Conservation (phyloP, 352 stramenopile species). For the Globisporangium echinulatum region DNA sequence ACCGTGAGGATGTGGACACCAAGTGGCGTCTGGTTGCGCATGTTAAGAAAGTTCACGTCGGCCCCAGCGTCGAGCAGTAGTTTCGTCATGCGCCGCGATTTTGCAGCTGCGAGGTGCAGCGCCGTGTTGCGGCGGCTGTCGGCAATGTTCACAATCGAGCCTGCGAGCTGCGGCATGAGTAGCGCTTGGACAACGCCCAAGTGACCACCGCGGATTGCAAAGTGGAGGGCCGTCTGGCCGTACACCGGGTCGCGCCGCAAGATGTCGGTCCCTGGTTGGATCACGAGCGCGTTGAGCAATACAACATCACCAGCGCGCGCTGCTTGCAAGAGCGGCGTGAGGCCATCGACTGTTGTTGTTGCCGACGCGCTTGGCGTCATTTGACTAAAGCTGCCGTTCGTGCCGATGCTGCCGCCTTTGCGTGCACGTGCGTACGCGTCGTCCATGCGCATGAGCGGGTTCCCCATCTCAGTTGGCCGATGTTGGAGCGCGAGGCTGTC, state of each 20-base stretch:
- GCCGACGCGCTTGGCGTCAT: background rate
- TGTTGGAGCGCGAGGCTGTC: constrained; percentile 34
- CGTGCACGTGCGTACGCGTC: constrained; percentile 42
- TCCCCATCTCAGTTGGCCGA: constrained; percentile 55
- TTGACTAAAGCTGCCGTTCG: constrained; percentile 23
- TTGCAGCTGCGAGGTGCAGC: constrained; percentile 50
- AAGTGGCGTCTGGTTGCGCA: constrained; percentile 58
- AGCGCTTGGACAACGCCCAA: constrained; percentile 59
- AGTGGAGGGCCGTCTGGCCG: constrained; percentile 63
- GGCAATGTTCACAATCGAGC: constrained; percentile 64
- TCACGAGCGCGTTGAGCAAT: constrained; percentile 58
- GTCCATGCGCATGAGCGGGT: constrained; percentile 69
- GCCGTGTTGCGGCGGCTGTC: constrained; percentile 62
- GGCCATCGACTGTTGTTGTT: constrained; percentile 38
- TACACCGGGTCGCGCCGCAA: constrained; percentile 58
- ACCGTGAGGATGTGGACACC: constrained; percentile 60
- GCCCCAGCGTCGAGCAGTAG: constrained; percentile 48
- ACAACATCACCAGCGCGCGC: constrained; percentile 57
- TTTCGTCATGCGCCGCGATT: constrained; percentile 59
- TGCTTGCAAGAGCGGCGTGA: constrained; percentile 61
- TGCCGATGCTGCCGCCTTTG: constrained; percentile 8
- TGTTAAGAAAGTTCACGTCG: constrained; percentile 61
- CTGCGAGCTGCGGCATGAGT: constrained; percentile 52
- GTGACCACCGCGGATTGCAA: constrained; percentile 59
- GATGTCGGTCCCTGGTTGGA: constrained; percentile 65